Evolutionary conservation across 257 asterid genomes (phyloP).

Genomic region (Asclepias syriaca): DNA sequence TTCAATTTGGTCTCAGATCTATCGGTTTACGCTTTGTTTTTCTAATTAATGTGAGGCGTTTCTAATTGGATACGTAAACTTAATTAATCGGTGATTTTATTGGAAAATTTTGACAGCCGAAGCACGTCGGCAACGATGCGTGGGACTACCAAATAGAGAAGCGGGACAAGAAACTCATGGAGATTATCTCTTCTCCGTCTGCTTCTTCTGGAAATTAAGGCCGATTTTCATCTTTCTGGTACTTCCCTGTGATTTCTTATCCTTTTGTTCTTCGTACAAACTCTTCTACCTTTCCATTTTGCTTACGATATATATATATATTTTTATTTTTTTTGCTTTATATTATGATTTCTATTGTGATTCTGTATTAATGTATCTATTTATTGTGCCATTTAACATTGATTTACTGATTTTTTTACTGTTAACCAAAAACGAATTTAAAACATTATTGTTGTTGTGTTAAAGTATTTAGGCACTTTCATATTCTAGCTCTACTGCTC

Average conservation of each 20-base stretch:
- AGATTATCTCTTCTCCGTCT: conserved; percentile 50
- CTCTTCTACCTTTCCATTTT: not conserved
- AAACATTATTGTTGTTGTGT: not conserved
- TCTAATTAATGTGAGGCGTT: not conserved
- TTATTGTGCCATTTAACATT: not conserved
- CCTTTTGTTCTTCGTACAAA: not conserved
- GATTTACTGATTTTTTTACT: not conserved
- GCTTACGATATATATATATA: not conserved
- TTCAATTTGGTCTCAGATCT: not conserved
- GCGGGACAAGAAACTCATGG: conserved; percentile 80
- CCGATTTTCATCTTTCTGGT: conserved; percentile 1
- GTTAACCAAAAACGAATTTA: not conserved
- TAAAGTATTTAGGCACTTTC: not conserved
- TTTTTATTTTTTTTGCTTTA: not conserved
- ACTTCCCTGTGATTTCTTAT: conserved; percentile 1
- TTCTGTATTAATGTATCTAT: not conserved
- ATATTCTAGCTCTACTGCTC: not conserved
- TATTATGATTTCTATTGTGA: not conserved
- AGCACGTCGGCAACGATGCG: conserved; percentile 80
- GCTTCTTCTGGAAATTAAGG: conserved; percentile 25
- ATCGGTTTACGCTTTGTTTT: not conserved
- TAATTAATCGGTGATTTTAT: not conserved
- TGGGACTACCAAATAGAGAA: conserved; percentile 90
- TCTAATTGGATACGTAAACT: not conserved
- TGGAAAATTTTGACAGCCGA: conserved; percentile 50